Evolutionary conservation across 208 protist genomes (phyloP), one percentile per base, ranked within the genome.

Genomic region (Trypanosoma caninum): DNA sequence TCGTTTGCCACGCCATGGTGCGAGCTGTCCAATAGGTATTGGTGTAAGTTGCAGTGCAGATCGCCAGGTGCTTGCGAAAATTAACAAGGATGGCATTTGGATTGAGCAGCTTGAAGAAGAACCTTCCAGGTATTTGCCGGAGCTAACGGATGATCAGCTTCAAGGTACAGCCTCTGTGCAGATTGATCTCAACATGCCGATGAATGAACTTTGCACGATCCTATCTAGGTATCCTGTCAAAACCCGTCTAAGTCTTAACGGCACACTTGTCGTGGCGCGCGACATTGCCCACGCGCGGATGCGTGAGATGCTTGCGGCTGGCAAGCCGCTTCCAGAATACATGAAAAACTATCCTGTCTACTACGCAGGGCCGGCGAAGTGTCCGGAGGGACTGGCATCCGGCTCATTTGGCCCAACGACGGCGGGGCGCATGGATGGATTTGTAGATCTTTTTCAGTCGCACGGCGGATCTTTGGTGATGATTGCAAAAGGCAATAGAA

Each of bases 291-390:
- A 99, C 74, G 94, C 96, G 34, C 91, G 94, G 56, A 88, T 98
- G 46, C 80, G 80, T 9, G 95, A 97, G 61, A 87, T 95, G 66
- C 65, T 98, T 1, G 84, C 97, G 41, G 67, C 48, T 4, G 89
- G 85, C 25, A 82, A 91, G 68, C 85, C 80, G n/a, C 67, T 98
- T 37, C 95, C 96, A 27, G 46, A 96, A 48, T 98, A 98, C 84
- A 80, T 98, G 62, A 97, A 97, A 74, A 75, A 98, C 47, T 88
- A 98, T 77, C 93, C 95, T 18, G 81, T 98, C 37, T 98, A 98
- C 84, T 98, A 98, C 78, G 97, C 90, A n/a, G 96, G 97, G 28
- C 97, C 97, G n/a, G 97, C 97, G 11, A 99, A 99, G 87, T 89
- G 90, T 41, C 97, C 97, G 5, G 78, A 97, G 3, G 97, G 96